Evolutionary conservation across 1,284 basidiomycete genomes (phyloP).

Genomic region (Coniferiporia sulphurascens): DNA sequence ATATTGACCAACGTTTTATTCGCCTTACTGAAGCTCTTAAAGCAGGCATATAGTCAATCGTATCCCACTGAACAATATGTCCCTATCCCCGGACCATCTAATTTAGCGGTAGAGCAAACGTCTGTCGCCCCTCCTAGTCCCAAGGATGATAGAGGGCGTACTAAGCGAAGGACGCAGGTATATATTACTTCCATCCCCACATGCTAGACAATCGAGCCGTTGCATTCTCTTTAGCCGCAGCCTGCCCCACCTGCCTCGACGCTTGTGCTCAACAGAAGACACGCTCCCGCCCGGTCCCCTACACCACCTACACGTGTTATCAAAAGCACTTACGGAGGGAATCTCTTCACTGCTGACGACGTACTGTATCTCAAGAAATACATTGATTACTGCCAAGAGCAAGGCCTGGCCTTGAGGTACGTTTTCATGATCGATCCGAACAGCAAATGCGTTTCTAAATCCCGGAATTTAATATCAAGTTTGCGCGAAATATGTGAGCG

Average conservation of each 20-base stretch:
- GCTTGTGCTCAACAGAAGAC: slow-evolving; percentile 55
- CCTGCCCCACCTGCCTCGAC: slow-evolving; percentile 60
- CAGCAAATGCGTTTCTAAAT: neutral
- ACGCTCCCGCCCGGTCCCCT: slow-evolving; percentile 69
- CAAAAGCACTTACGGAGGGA: slow-evolving; percentile 81
- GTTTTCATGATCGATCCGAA: neutral
- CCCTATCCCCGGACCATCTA: slow-evolving; percentile 42
- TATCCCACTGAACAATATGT: slow-evolving; percentile 42
- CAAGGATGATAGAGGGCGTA: slow-evolving; percentile 50
- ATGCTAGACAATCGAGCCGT: slow-evolving; percentile 14
- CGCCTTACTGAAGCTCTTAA: neutral
- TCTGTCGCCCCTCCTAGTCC: slow-evolving; percentile 6
- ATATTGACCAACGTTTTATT: slow-evolving; percentile 1
- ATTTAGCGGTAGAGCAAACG: slow-evolving; percentile 23
- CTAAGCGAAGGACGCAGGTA: slow-evolving; percentile 56
- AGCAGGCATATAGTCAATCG: slow-evolving; percentile 36
- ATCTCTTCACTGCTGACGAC: slow-evolving; percentile 76
- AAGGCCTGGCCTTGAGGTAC: slow-evolving; percentile 72
- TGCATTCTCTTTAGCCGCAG: slow-evolving; percentile 33
- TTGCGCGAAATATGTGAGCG: slow-evolving; percentile 78
- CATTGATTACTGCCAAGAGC: slow-evolving; percentile 80
- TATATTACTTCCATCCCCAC: slow-evolving; percentile 16
- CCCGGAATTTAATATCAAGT: slow-evolving; percentile 31
- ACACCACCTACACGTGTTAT: slow-evolving; percentile 76
- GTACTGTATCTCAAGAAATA: slow-evolving; percentile 75